phyloP scores from a whole-genome alignment of 2,329 filamentous ascomycete species.

The Fusarium virguliforme region DNA sequence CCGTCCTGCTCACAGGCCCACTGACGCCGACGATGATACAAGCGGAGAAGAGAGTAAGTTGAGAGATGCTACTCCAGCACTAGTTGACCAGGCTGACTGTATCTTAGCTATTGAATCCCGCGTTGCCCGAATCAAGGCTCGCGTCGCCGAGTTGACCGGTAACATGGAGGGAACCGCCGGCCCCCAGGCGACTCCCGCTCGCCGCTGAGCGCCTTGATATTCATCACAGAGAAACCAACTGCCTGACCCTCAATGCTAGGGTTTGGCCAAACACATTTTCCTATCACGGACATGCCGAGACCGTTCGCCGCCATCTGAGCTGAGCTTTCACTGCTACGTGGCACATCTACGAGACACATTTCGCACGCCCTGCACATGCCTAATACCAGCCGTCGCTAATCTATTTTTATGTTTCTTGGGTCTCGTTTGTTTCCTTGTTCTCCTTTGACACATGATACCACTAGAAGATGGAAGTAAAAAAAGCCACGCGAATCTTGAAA shows the following conservation, averaged over 20 bases:
- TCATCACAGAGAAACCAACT: not conserved
- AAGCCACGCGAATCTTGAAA: conserved; percentile 43
- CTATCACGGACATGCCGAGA: conserved; percentile 32
- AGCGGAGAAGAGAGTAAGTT: conserved; percentile 93
- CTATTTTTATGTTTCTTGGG: conserved; percentile 44
- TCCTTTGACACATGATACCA: conserved; percentile 53
- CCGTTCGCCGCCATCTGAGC: conserved; percentile 37
- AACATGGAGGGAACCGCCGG: conserved; percentile 76
- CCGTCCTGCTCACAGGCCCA: conserved; percentile 69
- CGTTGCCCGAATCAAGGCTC: conserved; percentile 96
- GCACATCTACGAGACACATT: conserved; percentile 46
- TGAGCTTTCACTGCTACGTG: conserved; percentile 35
- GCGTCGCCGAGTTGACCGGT: conserved; percentile 93
- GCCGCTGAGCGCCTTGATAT: conserved; percentile 33
- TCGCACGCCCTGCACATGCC: conserved; percentile 42
- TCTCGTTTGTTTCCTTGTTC: conserved; percentile 37
- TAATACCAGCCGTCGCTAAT: conserved; percentile 50
- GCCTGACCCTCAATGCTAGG: conserved; percentile 17
- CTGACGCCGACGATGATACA: conserved; percentile 86
- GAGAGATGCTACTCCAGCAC: not conserved
- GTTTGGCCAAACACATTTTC: conserved; percentile 19
- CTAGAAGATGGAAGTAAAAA: conserved; percentile 51
- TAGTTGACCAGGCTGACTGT: conserved; percentile 44
- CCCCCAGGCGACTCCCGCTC: conserved; percentile 52
- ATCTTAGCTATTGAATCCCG: conserved; percentile 91